A percentile compares a stretch with the other conserved stretches of the same genome.
Conservation (phyloP, 228 moss, liverwort and hornwort genomes). For the Sphagnum fallax region DNA sequence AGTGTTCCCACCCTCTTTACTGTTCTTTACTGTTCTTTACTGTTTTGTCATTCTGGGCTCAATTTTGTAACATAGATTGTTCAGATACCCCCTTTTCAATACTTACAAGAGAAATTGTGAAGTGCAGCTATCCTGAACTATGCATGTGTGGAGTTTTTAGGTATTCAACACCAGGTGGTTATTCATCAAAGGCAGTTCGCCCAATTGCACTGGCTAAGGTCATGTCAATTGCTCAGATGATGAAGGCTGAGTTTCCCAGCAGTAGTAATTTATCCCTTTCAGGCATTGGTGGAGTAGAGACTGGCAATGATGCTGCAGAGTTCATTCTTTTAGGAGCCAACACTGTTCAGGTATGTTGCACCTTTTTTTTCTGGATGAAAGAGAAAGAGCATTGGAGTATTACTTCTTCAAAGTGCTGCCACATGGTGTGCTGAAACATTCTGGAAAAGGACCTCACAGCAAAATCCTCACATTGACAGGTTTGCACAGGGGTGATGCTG, state of each 20-base stretch:
- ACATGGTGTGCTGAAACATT: no score
- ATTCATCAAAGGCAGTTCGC: conserved; percentile 87
- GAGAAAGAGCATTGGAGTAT: no score
- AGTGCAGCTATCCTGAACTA: no score
- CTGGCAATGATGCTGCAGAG: conserved; percentile 86
- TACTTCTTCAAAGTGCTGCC: no score
- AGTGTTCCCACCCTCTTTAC: no score
- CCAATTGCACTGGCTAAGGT: conserved; percentile 97
- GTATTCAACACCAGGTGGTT: conserved; percentile 91
- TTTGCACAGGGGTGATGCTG: conserved; percentile 97
- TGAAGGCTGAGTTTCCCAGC: conserved; percentile 62
- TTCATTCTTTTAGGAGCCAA: conserved; percentile 81
- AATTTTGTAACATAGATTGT: background rate
- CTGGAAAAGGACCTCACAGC: no score
- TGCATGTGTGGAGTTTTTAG: conserved; percentile 14
- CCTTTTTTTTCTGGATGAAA: no score
- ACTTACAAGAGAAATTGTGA: no score
- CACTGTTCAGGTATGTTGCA: conserved; percentile 71
- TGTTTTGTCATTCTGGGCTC: background rate
- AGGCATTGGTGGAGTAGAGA: conserved; percentile 93
- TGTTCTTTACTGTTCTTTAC: no score
- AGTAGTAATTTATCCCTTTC: conserved; percentile 53
- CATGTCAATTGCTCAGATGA: conserved; percentile 92
- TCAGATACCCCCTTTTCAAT: background rate
- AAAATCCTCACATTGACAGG: conserved; percentile 26